Conservation (phyloP, 257 asterid genomes). For the Nicotiana tabacum region DNA sequence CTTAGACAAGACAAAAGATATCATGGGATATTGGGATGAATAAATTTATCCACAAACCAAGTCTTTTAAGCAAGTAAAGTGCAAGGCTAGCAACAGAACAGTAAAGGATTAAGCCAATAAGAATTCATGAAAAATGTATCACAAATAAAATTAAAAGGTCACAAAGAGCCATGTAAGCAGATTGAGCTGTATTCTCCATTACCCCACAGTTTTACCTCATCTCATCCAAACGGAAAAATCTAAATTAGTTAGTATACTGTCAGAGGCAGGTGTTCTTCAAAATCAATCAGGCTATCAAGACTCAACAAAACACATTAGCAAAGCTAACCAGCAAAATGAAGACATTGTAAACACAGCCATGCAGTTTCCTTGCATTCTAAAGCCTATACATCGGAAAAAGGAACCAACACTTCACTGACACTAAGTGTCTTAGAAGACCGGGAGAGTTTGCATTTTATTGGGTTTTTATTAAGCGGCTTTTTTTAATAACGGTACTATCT, state of each 20-base stretch:
- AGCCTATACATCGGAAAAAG: neutral
- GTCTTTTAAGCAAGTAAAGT: neutral
- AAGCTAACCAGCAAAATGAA: neutral
- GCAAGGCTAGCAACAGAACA: neutral
- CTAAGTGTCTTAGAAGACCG: neutral
- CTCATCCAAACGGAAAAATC: neutral
- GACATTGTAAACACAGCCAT: neutral
- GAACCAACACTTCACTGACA: neutral
- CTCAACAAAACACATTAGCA: neutral
- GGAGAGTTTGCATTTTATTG: neutral
- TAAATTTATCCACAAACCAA: neutral
- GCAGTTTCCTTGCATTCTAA: neutral
- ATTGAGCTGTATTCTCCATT: neutral
- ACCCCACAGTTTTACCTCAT: neutral
- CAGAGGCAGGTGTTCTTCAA: neutral
- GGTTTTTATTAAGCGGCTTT: too few species aligned
- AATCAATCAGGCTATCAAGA: neutral
- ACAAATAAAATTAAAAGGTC: neutral
- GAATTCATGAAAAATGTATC: neutral
- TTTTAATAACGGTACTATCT: too few species aligned
- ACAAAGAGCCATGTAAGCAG: neutral
- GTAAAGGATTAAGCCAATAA: neutral
- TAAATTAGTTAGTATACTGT: neutral
- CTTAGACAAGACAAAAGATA: constrained; percentile 2
- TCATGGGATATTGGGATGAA: neutral